Evolutionary conservation across 371 early-diverging fungal genomes (phyloP), one percentile per base, ranked within the genome.

Genomic region (Rhizomucor pusillus): DNA sequence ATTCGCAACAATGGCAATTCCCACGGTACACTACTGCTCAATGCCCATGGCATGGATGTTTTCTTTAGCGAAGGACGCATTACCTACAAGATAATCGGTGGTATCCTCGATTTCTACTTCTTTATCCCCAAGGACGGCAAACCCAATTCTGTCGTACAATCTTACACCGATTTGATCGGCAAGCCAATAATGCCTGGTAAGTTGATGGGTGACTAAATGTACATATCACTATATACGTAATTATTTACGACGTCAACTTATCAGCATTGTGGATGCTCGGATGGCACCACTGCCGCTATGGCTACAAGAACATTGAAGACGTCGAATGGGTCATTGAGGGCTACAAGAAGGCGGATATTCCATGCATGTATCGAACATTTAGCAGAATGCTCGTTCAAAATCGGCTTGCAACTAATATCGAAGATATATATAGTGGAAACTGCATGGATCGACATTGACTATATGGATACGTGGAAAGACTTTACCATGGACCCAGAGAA

Each of bases 31-130:
- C 71, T 86, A 14, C 51, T 90, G 43, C 60, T 82, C 55, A 86
- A 80, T 61, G 66, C 78, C 23, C 84, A 90, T 46, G 90, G 89
- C 23, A 88, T 90, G 91, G 90, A 90, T 60, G 75, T 90, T 9
- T 67, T 80, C 36, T 62, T 86, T 20, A 50, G 62, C 1, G 65
- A 75, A 22, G 63, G 64, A 20, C 79, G 77, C 19, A 63, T 90
- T 20, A 79, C 56, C 3, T 56, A 49, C 39, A 82, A 85, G 43
- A 72, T 79, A 24, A 75, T 89, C 52, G 89, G 89, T 29, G 89
- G 89, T 58, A 62, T 84, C 7, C 55, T 84, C 0, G 88, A 88
- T 43, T 79, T 81, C 36, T 78, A 75, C 52, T 69, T 90, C 48
- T 88, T 89, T 57, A 58, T 66, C 24, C 86, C 89, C 9, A 69